phyloP scores from a whole-genome alignment of 371 early-diverging fungal species.

The Cokeromyces recurvatus region DNA sequence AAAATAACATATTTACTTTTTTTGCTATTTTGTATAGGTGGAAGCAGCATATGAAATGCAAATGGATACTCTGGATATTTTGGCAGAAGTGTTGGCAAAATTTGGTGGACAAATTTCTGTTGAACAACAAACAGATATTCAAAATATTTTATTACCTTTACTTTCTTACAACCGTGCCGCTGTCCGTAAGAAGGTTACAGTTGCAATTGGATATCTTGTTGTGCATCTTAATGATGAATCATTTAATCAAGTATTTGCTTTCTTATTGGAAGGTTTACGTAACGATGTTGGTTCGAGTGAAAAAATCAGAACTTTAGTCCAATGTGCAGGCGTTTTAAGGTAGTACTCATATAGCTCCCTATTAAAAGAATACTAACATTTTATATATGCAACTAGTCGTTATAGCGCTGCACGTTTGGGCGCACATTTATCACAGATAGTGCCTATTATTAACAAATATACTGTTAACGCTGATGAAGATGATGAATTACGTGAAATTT shows the following conservation, averaged over 20 bases:
- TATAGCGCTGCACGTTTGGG: constrained; percentile 67
- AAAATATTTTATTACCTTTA: constrained; percentile 60
- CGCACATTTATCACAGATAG: constrained; percentile 59
- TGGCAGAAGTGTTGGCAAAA: constrained; percentile 75
- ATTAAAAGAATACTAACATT: neutral
- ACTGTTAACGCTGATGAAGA: constrained; percentile 59
- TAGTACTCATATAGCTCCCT: constrained; percentile 10
- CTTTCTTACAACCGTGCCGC: constrained; percentile 73
- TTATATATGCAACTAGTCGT: constrained; percentile 45
- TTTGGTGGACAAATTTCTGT: constrained; percentile 63
- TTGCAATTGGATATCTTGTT: constrained; percentile 73
- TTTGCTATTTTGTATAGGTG: constrained; percentile 11
- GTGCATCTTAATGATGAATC: constrained; percentile 65
- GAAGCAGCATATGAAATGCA: constrained; percentile 66
- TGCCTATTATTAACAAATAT: constrained; percentile 62
- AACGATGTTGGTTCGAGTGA: constrained; percentile 51
- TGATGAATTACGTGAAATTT: constrained; percentile 83
- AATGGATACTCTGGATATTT: constrained; percentile 80
- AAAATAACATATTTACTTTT: too few species aligned
- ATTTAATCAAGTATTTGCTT: constrained; percentile 58
- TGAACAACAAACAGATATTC: constrained; percentile 55
- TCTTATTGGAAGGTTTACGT: constrained; percentile 28
- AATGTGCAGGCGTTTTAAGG: constrained; percentile 72
- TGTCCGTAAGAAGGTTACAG: constrained; percentile 78
- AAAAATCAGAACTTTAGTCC: constrained; percentile 68